These are phyloP conservation scores for Didymella glomerata DNA, from an alignment of 2,329 filamentous ascomycete genomes.

Conservation along the genomic window DNA sequence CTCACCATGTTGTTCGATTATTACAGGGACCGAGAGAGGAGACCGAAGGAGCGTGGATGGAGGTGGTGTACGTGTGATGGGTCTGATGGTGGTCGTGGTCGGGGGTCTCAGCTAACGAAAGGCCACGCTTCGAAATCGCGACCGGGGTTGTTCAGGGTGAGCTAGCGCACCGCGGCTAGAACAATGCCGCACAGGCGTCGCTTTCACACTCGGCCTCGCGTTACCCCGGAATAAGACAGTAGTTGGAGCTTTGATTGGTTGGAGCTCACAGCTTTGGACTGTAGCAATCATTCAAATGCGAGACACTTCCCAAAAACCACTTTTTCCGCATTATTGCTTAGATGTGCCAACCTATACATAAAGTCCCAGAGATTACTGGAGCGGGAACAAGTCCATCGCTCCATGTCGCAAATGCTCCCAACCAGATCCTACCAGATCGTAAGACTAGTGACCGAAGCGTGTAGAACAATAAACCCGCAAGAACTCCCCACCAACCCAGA, in stretches of 20 bases:
- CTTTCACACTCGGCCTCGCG: slow-evolving; percentile 13
- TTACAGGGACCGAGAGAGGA: slow-evolving; percentile 13
- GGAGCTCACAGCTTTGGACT: not conserved
- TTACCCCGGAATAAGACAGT: slow-evolving; percentile 18
- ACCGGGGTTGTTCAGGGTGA: slow-evolving; percentile 14
- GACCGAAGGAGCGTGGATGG: slow-evolving; percentile 14
- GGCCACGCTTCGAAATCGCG: slow-evolving; percentile 23
- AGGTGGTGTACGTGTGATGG: slow-evolving; percentile 17
- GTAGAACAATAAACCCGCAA: slow-evolving; percentile 32
- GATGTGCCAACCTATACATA: slow-evolving; percentile 32
- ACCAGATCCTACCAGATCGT: slow-evolving; percentile 21
- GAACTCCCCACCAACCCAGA: slow-evolving; percentile 38
- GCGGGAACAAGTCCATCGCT: slow-evolving; percentile 28
- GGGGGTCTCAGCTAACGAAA: slow-evolving; percentile 21
- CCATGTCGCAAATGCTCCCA: slow-evolving; percentile 29
- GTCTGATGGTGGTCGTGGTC: slow-evolving; percentile 12
- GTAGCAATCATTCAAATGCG: not conserved
- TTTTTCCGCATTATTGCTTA: slow-evolving; percentile 43
- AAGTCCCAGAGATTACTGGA: slow-evolving; percentile 34
- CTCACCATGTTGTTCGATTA: slow-evolving; percentile 19
- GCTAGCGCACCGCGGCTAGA: slow-evolving; percentile 15
- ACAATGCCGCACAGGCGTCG: slow-evolving; percentile 13
- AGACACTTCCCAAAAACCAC: slow-evolving; percentile 30
- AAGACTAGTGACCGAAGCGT: slow-evolving; percentile 24
- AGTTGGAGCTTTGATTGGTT: slow-evolving; percentile 10